Percentiles rank a stretch among this genome's conserved stretches.
Evolutionary conservation across 352 stramenopile genomes (phyloP).

Genomic region (Pythium plurisporium): DNA sequence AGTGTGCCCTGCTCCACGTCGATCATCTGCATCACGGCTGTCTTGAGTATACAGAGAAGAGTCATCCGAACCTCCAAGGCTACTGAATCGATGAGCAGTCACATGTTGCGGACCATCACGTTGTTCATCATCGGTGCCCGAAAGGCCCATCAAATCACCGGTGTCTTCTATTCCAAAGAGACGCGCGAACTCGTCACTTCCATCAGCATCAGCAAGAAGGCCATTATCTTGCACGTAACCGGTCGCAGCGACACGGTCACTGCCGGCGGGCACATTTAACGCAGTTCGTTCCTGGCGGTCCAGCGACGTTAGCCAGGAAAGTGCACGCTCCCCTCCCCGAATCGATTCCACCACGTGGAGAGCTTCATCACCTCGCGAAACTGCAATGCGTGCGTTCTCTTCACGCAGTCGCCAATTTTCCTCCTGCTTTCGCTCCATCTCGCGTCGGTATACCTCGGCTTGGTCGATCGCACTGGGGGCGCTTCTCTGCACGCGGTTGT

Average conservation of each 20-base stretch:
- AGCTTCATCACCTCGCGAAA: conserved; percentile 33
- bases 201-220: conserved; percentile 12
- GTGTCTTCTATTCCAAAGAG: conserved; percentile 43
- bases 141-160: background rate
- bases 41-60: no score
- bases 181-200: conserved; percentile 33
- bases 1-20: no score
- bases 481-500: conserved; percentile 40
- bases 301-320: conserved; percentile 54
- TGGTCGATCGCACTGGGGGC: conserved; percentile 33
- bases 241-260: background rate
- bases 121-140: background rate
- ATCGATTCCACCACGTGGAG: conserved; percentile 28
- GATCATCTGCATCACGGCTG: no score
- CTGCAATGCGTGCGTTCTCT: conserved; percentile 31
- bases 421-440: conserved; percentile 41
- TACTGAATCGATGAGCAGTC: background rate
- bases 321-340: conserved; percentile 32
- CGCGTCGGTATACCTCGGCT: conserved; percentile 33
- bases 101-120: conserved; percentile 1
- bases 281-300: conserved; percentile 37
- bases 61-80: conserved; percentile 5
- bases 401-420: conserved; percentile 28
- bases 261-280: background rate
- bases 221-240: background rate